Conservation (phyloP, 495 filamentous ascomycete species). For the Hypoxylon rickii region DNA sequence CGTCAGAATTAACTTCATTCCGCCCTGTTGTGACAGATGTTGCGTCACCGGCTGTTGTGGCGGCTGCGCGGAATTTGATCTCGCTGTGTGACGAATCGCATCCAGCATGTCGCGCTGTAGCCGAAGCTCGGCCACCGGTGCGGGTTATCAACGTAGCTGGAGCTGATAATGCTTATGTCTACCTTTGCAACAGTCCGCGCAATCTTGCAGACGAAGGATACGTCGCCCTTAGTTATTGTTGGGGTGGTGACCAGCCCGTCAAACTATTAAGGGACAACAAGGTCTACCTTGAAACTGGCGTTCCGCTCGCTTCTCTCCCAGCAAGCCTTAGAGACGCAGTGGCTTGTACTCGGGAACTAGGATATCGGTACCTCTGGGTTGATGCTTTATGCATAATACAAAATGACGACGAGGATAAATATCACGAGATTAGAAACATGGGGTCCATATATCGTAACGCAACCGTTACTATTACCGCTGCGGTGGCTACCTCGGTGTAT, state of each 20-base stretch:
- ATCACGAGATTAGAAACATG: conserved; percentile 18
- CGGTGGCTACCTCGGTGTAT: background rate
- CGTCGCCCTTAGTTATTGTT: conserved; percentile 28
- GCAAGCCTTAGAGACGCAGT: conserved; percentile 33
- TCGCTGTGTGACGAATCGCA: background rate
- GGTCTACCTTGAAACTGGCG: background rate
- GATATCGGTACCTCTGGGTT: conserved; percentile 39
- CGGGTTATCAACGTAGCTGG: conserved; percentile 1
- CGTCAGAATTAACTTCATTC: conserved; percentile 2
- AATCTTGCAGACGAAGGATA: background rate
- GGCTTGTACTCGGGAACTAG: conserved; percentile 19
- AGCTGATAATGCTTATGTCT: background rate
- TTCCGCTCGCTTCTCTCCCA: background rate
- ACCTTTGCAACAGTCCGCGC: background rate
- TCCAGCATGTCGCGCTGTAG: background rate
- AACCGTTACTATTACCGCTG: conserved; percentile 13
- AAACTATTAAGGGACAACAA: conserved; percentile 3
- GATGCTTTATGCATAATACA: conserved; percentile 41
- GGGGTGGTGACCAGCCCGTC: conserved; percentile 20
- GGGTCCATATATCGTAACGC: conserved; percentile 29
- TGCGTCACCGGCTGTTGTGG: background rate
- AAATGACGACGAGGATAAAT: conserved; percentile 20
- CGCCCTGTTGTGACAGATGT: conserved; percentile 4
- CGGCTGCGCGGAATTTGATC: background rate
- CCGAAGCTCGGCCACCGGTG: background rate